These are phyloP conservation scores for Aspergillus sp. DNA, from an alignment of 2,329 filamentous ascomycete genomes.

Conservation along the genomic window DNA sequence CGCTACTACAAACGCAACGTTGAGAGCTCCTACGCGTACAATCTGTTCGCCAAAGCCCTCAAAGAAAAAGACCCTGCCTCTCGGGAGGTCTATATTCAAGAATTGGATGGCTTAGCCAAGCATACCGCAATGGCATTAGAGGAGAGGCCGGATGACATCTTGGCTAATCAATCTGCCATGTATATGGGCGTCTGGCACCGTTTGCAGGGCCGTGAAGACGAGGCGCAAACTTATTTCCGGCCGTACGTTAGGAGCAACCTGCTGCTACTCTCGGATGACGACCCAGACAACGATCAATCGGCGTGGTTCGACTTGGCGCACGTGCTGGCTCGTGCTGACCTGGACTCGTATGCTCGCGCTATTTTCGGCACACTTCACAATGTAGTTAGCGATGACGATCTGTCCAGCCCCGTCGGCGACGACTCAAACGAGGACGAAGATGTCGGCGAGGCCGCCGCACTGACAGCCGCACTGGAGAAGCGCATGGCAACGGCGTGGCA, in stretches of 20 bases:
- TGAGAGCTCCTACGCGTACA: not conserved
- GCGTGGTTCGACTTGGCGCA: constrained; percentile 1
- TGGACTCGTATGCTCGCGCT: not conserved
- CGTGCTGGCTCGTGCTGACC: constrained; percentile 1
- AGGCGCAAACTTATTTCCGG: constrained; percentile 4
- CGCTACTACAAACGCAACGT: not conserved
- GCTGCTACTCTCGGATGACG: constrained; percentile 9
- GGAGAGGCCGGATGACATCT: not conserved
- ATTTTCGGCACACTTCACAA: not conserved
- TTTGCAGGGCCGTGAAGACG: constrained; percentile 1
- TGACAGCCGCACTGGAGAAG: not conserved
- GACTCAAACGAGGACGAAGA: not conserved
- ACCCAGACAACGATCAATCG: constrained; percentile 7
- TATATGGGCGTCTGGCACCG: constrained; percentile 9
- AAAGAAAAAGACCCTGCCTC: not conserved
- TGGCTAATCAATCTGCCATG: not conserved
- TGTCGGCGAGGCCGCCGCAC: too few relatives aligned
- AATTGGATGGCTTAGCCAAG: constrained; percentile 3
- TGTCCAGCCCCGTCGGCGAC: not conserved
- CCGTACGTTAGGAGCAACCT: constrained; percentile 4
- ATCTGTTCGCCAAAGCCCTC: not conserved
- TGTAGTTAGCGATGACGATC: not conserved
- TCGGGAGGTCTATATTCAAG: not conserved
- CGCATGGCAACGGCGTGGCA: not conserved
- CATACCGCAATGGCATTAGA: not conserved